Base-by-base conservation (phyloP, 2,329 filamentous ascomycete genomes). In the Cercospora citrullina region DNA sequence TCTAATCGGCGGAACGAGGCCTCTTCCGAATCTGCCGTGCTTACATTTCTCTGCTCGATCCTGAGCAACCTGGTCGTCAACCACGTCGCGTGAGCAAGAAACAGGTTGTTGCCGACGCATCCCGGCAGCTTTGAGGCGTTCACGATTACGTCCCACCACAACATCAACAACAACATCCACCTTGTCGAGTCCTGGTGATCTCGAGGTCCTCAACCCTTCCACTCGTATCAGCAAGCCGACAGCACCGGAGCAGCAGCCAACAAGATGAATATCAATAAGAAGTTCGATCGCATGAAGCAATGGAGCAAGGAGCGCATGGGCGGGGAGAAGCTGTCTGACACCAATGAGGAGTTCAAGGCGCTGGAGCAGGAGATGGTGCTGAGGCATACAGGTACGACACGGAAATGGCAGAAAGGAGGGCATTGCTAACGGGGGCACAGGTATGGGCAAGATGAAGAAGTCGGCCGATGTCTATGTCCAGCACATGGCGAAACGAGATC, bases 281-380 rank as follows among this genome's bases (percentile, higher is more conserved):
- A 96, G 80, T 89, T 98, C 79, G 94, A 94, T 82, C 91, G 94
- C 77, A 90, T 96, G 84, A 96, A 94, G 84, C 94, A 98, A 90
- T 98, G 94, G 94, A 93, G 94, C 42, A 93, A 93, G 74, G 94
- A 98, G 83, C 92, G 94, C 82, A 97, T 98, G 92, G 94, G 94
- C 75, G 88, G 88, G 72, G 94, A 97, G 81, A 87, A 90, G 81
- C 95, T 93, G 83, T 97, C 94, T 9, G 88, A 86, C 78, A 89
- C 93, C 71, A 91, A 92, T 0, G 93, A 98, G 63, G 91, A 97
- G 77, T 98, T 98, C 86, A 96, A 92, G 82, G 87, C 87, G 68
- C 83, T 98, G 75, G 94, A 98, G 82, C 85, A 87, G 65, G 94
- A 98, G 82, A 98, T 98, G 93, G 86, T 87, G 67, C 84, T 97